These are phyloP conservation scores for Zygotorulaspora sp. DNA, from an alignment of 805 yeast genomes.

Conservation along the genomic window DNA sequence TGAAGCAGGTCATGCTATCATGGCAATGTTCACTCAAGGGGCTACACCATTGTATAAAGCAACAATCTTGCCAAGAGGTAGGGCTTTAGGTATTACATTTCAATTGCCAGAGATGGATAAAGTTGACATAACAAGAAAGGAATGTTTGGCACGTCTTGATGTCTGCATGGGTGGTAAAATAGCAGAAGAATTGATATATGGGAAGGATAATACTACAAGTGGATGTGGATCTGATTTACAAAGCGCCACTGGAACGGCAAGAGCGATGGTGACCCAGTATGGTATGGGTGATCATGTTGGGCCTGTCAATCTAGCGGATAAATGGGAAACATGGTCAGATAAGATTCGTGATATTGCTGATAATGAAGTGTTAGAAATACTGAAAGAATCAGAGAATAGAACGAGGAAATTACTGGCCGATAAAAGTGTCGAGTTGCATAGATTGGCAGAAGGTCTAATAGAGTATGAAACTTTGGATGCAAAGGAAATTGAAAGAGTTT, in stretches of 20 bases:
- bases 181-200: slow-evolving; percentile 91
- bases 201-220: slow-evolving; percentile 86
- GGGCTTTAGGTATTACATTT: slow-evolving; percentile 95
- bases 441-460: slow-evolving; percentile 87
- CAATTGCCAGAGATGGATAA: slow-evolving; percentile 98
- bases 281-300: slow-evolving; percentile 96
- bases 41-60: slow-evolving; percentile 96
- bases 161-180: slow-evolving; percentile 99
- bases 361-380: slow-evolving; percentile 74
- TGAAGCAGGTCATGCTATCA: slow-evolving; percentile 98
- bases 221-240: slow-evolving; percentile 93
- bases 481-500: slow-evolving; percentile 84
- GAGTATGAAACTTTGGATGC: slow-evolving; percentile 93
- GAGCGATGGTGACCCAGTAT: slow-evolving; percentile 94
- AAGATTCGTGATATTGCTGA: slow-evolving; percentile 86
- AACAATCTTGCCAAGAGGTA: slow-evolving; percentile 92
- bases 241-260: slow-evolving; percentile 85
- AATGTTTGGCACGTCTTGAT: slow-evolving; percentile 86
- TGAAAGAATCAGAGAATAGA: slow-evolving; percentile 73
- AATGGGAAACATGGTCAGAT: slow-evolving; percentile 95
- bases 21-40: slow-evolving; percentile 91
- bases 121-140: slow-evolving; percentile 84
- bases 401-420: slow-evolving; percentile 63
- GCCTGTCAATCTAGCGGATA: slow-evolving; percentile 82
- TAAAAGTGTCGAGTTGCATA: slow-evolving; percentile 63